Percentiles rank a stretch among this genome's conserved stretches.
Conservation (phyloP, 75 land plant genomes). For the Isoetes taiwanensis region DNA sequence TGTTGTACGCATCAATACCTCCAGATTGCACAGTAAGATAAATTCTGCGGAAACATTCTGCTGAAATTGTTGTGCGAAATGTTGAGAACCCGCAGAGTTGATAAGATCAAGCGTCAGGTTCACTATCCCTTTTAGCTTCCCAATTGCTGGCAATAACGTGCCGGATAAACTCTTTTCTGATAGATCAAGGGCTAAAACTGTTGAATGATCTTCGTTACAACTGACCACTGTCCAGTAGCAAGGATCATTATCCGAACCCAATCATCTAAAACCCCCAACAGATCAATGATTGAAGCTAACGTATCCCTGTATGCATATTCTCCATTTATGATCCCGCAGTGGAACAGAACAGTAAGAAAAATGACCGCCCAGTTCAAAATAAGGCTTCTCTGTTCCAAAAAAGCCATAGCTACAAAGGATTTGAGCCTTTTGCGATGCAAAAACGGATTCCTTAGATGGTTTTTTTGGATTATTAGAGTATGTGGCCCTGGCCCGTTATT, state of each 20-base stretch:
- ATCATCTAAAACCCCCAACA: neutral
- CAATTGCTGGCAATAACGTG: neutral
- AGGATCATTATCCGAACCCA: neutral
- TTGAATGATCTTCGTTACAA: neutral
- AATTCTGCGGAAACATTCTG: neutral
- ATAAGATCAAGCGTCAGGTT: constrained; percentile 1
- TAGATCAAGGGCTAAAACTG: neutral
- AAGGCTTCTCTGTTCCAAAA: no score
- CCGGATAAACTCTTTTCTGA: constrained; percentile 1
- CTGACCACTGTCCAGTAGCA: neutral
- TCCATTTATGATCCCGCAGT: no score
- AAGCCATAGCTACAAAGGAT: no score
- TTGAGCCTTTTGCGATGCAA: no score
- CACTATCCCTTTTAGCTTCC: neutral
- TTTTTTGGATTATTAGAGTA: no score
- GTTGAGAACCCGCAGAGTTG: constrained; percentile 5
- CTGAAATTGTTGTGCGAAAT: neutral
- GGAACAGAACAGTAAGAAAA: no score
- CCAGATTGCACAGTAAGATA: neutral
- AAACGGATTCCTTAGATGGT: no score
- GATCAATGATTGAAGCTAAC: constrained; percentile 2
- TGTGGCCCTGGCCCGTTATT: no score
- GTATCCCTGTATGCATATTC: no score
- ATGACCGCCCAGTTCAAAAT: no score
- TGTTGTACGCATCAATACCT: neutral